Evolutionary conservation across 805 yeast genomes (phyloP).

Genomic region (Saccharomycopsis malanga): DNA sequence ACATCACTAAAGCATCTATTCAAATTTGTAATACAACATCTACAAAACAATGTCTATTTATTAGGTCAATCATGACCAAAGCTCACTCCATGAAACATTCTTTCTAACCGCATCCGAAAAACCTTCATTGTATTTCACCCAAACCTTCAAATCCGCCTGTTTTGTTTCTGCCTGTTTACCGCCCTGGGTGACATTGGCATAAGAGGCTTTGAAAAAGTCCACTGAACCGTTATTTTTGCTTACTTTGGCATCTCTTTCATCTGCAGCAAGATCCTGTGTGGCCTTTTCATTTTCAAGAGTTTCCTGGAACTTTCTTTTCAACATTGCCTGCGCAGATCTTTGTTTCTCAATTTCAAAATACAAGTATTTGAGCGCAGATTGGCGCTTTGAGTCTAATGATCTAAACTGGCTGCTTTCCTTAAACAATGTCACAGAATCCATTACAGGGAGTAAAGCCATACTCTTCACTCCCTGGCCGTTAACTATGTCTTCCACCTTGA

Average conservation of each 20-base stretch:
- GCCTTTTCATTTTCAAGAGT: slow-evolving; percentile 6
- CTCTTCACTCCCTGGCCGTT: slow-evolving; percentile 9
- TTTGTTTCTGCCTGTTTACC: not conserved
- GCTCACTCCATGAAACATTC: slow-evolving; percentile 66
- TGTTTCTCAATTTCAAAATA: slow-evolving; percentile 9
- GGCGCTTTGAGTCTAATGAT: slow-evolving; percentile 11
- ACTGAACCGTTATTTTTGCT: slow-evolving; percentile 24
- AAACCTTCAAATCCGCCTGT: slow-evolving; percentile 37
- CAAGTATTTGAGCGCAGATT: slow-evolving; percentile 3
- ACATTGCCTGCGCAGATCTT: not conserved
- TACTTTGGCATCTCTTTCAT: slow-evolving; percentile 22
- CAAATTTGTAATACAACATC: not conserved
- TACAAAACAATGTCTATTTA: not conserved
- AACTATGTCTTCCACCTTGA: slow-evolving; percentile 13
- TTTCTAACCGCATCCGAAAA: slow-evolving; percentile 87
- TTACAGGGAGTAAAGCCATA: slow-evolving; percentile 9
- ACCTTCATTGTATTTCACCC: slow-evolving; percentile 93
- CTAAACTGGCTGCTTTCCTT: not conserved
- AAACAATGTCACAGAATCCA: slow-evolving; percentile 19
- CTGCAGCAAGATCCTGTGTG: not conserved
- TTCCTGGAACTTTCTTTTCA: slow-evolving; percentile 6
- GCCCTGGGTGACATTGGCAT: slow-evolving; percentile 24
- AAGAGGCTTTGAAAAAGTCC: slow-evolving; percentile 40
- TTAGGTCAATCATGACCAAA: slow-evolving; percentile 49
- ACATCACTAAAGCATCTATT: too few species aligned